These are phyloP conservation scores for Penicillium sp. DNA, from an alignment of 2,329 filamentous ascomycete species.

Conservation along the genomic window DNA sequence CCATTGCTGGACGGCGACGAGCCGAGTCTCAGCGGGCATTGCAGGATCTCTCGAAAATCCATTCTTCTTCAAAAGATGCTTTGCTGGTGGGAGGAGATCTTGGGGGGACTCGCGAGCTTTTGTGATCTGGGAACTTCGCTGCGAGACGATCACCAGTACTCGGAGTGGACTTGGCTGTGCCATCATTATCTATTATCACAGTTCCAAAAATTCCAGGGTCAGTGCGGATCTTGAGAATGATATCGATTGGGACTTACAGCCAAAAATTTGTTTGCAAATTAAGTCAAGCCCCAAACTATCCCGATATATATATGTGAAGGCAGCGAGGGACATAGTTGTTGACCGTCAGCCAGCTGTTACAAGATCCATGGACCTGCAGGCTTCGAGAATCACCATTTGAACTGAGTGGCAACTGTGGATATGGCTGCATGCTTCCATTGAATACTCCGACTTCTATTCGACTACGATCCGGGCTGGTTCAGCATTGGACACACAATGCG, in stretches of 20 bases:
- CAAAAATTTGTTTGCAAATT: background rate
- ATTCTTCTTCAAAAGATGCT: slow-evolving; percentile 17
- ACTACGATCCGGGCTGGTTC: background rate
- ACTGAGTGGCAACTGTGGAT: background rate
- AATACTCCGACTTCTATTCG: background rate
- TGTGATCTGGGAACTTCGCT: slow-evolving; percentile 18
- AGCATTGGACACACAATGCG: background rate
- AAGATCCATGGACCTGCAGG: slow-evolving; percentile 1
- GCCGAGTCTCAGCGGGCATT: slow-evolving; percentile 7
- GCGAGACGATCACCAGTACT: slow-evolving; percentile 26
- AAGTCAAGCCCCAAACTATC: too few relatives aligned
- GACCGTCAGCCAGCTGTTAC: too few relatives aligned
- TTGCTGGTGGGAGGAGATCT: slow-evolving; percentile 20
- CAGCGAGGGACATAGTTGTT: background rate
- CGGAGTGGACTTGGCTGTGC: slow-evolving; percentile 16
- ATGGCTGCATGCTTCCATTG: background rate
- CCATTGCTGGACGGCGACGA: slow-evolving; percentile 26
- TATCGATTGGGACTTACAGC: background rate
- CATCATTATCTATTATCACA: background rate
- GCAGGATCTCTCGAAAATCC: slow-evolving; percentile 4
- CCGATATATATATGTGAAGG: background rate
- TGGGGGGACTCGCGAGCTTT: slow-evolving; percentile 20
- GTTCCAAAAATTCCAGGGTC: background rate
- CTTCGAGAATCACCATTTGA: background rate
- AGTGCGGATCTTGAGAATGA: background rate